phyloP scores from a whole-genome alignment of 495 filamentous ascomycete species.

The Neurospora sp. region DNA sequence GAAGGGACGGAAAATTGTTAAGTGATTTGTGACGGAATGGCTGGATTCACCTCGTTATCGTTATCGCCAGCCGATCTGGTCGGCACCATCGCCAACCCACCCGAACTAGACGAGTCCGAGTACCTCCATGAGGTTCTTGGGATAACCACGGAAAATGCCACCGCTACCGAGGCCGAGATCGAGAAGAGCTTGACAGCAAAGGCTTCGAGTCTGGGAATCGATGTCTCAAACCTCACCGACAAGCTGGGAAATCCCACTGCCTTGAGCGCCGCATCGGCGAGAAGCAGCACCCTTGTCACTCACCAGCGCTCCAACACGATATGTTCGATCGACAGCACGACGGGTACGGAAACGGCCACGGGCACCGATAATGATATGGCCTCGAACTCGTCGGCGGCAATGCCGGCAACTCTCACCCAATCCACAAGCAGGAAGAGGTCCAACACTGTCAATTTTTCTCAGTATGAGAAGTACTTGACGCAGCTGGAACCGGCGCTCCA shows the following conservation, averaged over 20 bases:
- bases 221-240: slow-evolving; percentile 8
- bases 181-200: slow-evolving; percentile 27
- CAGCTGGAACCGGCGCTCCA: slow-evolving; percentile 29
- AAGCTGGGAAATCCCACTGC: background rate
- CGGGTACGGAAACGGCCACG: background rate
- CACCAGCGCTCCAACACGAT: background rate
- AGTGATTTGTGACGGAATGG: background rate
- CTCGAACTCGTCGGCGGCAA: slow-evolving; percentile 9
- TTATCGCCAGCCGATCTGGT: slow-evolving; percentile 4
- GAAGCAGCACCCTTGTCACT: background rate
- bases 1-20: background rate
- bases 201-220: slow-evolving; percentile 33
- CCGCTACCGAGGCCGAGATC: slow-evolving; percentile 28
- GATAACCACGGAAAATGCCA: slow-evolving; percentile 10
- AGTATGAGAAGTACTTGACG: slow-evolving; percentile 42
- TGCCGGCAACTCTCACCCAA: slow-evolving; percentile 13
- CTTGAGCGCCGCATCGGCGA: background rate
- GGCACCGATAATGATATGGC: background rate
- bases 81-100: slow-evolving; percentile 4
- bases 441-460: slow-evolving; percentile 35
- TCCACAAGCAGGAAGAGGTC: slow-evolving; percentile 23
- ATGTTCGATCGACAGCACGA: background rate
- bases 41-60: background rate
- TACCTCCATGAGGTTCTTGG: slow-evolving; percentile 36
- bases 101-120: slow-evolving; percentile 31